Percentiles rank a stretch among this genome's conserved stretches.
Evolutionary conservation across 106 monocot species (phyloP).

Genomic region (Allium cepa): DNA sequence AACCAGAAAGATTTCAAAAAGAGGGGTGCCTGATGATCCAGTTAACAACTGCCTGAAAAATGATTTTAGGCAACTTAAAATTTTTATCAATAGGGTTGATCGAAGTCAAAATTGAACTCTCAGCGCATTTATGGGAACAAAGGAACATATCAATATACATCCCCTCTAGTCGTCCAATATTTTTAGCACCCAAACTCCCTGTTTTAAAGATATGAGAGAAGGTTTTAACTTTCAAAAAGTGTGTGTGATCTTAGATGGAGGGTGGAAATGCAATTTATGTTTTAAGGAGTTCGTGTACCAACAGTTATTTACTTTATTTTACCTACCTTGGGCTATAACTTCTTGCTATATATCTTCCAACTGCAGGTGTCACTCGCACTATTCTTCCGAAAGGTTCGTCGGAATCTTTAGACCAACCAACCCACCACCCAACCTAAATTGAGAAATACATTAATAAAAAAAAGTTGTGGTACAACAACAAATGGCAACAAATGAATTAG

Average conservation of each 20-base stretch:
- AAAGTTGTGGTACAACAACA: not conserved
- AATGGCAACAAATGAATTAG: too few species aligned
- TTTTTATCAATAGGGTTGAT: too few species aligned
- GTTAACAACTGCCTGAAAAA: constrained; percentile 71
- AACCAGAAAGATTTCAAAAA: constrained; percentile 88
- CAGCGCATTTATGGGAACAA: too few species aligned
- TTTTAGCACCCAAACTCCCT: too few species aligned
- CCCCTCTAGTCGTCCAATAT: too few species aligned
- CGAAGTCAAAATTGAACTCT: too few species aligned
- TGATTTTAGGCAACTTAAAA: not conserved
- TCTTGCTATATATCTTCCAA: constrained; percentile 76
- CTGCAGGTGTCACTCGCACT: constrained; percentile 51
- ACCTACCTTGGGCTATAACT: constrained; percentile 82
- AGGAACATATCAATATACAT: too few species aligned
- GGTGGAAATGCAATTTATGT: too few species aligned
- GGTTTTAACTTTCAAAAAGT: too few species aligned
- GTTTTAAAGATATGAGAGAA: too few species aligned
- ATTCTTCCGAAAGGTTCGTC: constrained; percentile 80
- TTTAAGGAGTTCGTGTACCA: too few species aligned
- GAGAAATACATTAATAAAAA: not conserved
- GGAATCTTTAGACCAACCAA: constrained; percentile 67
- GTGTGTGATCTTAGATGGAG: too few species aligned
- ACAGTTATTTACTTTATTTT: not conserved
- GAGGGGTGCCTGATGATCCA: constrained; percentile 67
- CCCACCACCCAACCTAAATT: constrained; percentile 93